phyloP scores from a whole-genome alignment of 805 yeast species.

The Yamadazyma sp. region DNA sequence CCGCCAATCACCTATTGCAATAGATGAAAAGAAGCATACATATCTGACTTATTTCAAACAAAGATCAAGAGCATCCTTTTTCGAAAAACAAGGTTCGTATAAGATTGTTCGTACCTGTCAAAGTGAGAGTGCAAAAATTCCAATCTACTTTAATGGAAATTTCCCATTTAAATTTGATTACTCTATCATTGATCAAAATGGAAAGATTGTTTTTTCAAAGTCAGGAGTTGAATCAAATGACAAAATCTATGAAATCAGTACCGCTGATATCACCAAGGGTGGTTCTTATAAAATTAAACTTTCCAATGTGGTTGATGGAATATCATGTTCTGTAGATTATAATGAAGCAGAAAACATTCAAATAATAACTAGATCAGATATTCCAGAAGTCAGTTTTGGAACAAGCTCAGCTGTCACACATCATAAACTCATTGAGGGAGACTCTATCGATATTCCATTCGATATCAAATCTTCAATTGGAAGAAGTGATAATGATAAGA shows the following conservation, averaged over 20 bases:
- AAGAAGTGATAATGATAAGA: slow-evolving; percentile 22
- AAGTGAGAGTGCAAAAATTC: slow-evolving; percentile 34
- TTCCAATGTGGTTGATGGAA: slow-evolving; percentile 66
- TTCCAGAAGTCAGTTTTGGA: slow-evolving; percentile 49
- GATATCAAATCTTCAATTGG: slow-evolving; percentile 31
- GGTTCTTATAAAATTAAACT: slow-evolving; percentile 70
- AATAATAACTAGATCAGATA: slow-evolving; percentile 65
- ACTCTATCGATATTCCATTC: slow-evolving; percentile 53
- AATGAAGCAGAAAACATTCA: slow-evolving; percentile 51
- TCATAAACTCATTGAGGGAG: slow-evolving; percentile 59
- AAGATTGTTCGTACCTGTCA: slow-evolving; percentile 26
- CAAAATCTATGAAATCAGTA: slow-evolving; percentile 29
- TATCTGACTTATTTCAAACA: slow-evolving; percentile 72
- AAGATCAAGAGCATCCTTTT: slow-evolving; percentile 47
- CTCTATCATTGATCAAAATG: slow-evolving; percentile 51
- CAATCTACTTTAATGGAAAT: slow-evolving; percentile 69
- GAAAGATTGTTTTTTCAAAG: slow-evolving; percentile 2
- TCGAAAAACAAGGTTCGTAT: slow-evolving; percentile 12
- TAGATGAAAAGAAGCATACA: slow-evolving; percentile 42
- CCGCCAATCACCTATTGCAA: slow-evolving; percentile 41
- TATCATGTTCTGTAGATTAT: slow-evolving; percentile 68
- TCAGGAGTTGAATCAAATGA: slow-evolving; percentile 2
- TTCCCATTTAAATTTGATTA: slow-evolving; percentile 74
- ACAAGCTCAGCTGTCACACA: slow-evolving; percentile 13
- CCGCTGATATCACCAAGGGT: slow-evolving; percentile 59